Evolutionary conservation across 2,329 filamentous ascomycete genomes (phyloP).

Genomic region (Fusarium subtropicale): DNA sequence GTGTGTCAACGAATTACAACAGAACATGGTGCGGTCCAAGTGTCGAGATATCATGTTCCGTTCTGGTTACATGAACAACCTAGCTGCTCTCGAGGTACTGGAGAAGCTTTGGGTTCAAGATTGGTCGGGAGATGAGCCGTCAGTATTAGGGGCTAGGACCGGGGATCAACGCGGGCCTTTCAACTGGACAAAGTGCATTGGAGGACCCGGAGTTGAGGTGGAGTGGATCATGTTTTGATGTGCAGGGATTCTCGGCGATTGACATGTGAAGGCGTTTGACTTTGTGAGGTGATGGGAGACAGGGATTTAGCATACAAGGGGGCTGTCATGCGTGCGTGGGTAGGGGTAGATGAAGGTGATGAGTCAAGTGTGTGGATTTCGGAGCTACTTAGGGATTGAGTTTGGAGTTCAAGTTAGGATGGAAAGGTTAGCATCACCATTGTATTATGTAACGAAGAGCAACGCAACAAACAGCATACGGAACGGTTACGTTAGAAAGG

Average conservation of each 20-base stretch:
- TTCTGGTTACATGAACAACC: conserved; percentile 93
- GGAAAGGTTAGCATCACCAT: conserved; percentile 19
- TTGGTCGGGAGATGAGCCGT: conserved; percentile 53
- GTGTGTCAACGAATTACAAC: conserved; percentile 83
- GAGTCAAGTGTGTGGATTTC: conserved; percentile 15
- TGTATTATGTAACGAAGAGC: conserved; percentile 37
- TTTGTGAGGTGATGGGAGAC: conserved; percentile 22
- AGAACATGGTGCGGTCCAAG: conserved; percentile 80
- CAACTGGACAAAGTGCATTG: conserved; percentile 69
- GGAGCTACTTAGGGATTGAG: conserved; percentile 26
- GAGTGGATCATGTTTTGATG: conserved; percentile 75
- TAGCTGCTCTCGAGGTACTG: conserved; percentile 84
- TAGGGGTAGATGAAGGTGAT: conserved; percentile 18
- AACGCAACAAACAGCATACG: conserved; percentile 31
- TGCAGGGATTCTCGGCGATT: conserved; percentile 28
- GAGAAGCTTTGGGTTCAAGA: conserved; percentile 83
- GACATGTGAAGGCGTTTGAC: conserved; percentile 34
- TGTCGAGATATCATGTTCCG: conserved; percentile 89
- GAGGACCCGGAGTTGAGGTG: conserved; percentile 66
- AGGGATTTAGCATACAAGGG: conserved; percentile 33
- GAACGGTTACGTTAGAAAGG: conserved; percentile 32
- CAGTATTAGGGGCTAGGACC: conserved; percentile 50
- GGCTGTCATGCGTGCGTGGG: conserved; percentile 23
- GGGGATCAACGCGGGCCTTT: conserved; percentile 62
- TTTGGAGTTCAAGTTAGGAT: conserved; percentile 20